Evolutionary conservation across 2,329 filamentous ascomycete species (phyloP).

Genomic region (Chaetomiaceae sp.): DNA sequence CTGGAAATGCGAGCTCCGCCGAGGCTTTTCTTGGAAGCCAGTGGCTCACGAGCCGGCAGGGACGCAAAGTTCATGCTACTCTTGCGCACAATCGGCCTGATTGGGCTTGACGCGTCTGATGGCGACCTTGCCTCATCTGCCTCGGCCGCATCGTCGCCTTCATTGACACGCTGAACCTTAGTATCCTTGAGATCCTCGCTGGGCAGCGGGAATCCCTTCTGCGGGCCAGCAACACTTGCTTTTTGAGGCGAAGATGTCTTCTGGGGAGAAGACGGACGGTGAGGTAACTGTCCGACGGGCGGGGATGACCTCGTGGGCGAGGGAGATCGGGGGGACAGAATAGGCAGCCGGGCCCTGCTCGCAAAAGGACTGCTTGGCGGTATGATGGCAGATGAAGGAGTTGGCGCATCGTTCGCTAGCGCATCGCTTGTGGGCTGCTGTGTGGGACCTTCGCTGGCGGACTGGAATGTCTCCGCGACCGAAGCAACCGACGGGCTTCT

Average conservation of each 20-base stretch:
- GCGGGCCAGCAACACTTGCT: constrained; percentile 3
- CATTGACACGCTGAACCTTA: background rate
- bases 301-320: constrained; percentile 25
- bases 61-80: constrained; percentile 94
- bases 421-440: constrained; percentile 19
- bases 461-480: constrained; percentile 36
- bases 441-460: constrained; percentile 41
- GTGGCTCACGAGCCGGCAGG: constrained; percentile 80
- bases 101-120: constrained; percentile 67
- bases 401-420: constrained; percentile 6
- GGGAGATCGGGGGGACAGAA: constrained; percentile 20
- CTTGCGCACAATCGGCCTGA: constrained; percentile 71
- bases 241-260: constrained; percentile 15
- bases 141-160: constrained; percentile 30
- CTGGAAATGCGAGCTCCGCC: constrained; percentile 61
- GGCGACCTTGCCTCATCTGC: constrained; percentile 41
- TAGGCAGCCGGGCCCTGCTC: constrained; percentile 11
- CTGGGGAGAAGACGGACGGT: constrained; percentile 12
- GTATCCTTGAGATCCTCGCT: constrained; percentile 6
- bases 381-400: constrained; percentile 8
- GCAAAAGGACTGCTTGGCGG: constrained; percentile 18
- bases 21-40: constrained; percentile 77
- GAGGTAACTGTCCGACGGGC: constrained; percentile 14
- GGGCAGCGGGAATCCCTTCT: constrained; percentile 15
- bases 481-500: constrained; percentile 28